These are phyloP conservation scores for Mitragyna speciosa DNA, from an alignment of 257 asterid species.

Conservation along the genomic window DNA sequence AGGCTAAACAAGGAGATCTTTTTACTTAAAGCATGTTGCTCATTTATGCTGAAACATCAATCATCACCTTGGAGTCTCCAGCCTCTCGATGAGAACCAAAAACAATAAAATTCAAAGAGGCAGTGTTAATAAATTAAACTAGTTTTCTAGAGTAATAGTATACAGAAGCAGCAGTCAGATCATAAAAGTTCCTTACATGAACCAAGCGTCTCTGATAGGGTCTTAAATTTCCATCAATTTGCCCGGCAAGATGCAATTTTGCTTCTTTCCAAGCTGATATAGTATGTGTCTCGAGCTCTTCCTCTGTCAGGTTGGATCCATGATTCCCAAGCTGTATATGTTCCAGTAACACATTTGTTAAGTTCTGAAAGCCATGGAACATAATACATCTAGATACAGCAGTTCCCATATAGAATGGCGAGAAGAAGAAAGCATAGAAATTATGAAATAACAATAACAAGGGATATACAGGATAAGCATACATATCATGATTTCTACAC, in stretches of 20 bases:
- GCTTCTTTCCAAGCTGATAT: conserved; percentile 80
- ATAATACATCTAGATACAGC: background rate
- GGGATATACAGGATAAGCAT: background rate
- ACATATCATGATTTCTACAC: background rate
- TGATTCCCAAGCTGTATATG: conserved; percentile 63
- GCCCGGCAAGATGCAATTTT: conserved; percentile 46
- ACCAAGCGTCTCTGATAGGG: conserved; percentile 40
- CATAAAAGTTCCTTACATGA: conserved; percentile 42
- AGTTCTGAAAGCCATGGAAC: background rate
- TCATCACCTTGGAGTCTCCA: background rate
- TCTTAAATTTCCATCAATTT: conserved; percentile 43
- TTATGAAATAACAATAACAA: background rate
- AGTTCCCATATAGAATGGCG: background rate
- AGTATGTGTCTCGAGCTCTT: conserved; percentile 73
- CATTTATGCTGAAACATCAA: background rate
- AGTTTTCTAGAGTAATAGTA: background rate
- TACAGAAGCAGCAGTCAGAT: conserved; percentile 1
- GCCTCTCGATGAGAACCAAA: background rate
- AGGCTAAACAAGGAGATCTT: background rate
- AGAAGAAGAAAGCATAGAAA: background rate
- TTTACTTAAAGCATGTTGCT: background rate
- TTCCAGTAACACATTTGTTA: conserved; percentile 10
- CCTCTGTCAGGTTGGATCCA: conserved; percentile 74
- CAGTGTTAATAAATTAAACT: background rate
- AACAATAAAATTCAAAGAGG: background rate